phyloP scores from a whole-genome alignment of 192 early-diverging fungal genomes.

The Obelidium mucronatum region DNA sequence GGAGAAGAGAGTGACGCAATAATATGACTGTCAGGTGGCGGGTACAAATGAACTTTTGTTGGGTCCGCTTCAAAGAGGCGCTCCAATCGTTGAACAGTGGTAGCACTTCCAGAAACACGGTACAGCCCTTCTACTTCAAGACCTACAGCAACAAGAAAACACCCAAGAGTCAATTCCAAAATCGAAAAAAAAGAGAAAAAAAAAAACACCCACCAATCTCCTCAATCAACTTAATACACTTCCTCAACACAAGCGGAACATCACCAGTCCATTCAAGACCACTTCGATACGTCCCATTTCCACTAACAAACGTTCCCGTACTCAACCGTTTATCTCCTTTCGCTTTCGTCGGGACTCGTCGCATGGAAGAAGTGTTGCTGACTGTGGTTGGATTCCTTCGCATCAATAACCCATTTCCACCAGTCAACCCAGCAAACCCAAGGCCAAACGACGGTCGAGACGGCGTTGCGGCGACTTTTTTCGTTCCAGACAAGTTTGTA shows the following conservation, averaged over 20 bases:
- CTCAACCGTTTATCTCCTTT: conserved; percentile 35
- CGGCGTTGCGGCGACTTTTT: background rate
- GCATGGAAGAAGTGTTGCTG: conserved; percentile 46
- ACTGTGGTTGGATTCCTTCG: conserved; percentile 40
- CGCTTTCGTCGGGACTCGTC: conserved; percentile 41
- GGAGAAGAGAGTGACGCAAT: conserved; percentile 34
- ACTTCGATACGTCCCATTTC: conserved; percentile 15
- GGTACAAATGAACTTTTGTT: conserved; percentile 43
- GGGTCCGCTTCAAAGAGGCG: conserved; percentile 52
- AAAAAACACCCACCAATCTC: conserved; percentile 50
- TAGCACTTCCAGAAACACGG: conserved; percentile 55
- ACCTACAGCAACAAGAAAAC: conserved; percentile 42
- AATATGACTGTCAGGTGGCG: conserved; percentile 37
- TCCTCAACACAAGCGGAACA: conserved; percentile 52
- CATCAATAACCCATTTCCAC: conserved; percentile 34
- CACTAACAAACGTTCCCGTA: conserved; percentile 44
- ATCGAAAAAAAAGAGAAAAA: background rate
- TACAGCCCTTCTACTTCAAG: conserved; percentile 60
- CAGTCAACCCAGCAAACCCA: conserved; percentile 35
- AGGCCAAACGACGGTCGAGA: conserved; percentile 29
- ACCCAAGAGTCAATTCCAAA: background rate
- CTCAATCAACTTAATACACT: conserved; percentile 59
- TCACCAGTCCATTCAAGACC: conserved; percentile 38
- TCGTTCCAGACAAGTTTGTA: background rate
- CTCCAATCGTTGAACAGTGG: conserved; percentile 48